A percentile compares a stretch with the other conserved stretches of the same genome.
Evolutionary conservation across 2,329 filamentous ascomycete species (phyloP).

Genomic region (Aspergillus ustus): DNA sequence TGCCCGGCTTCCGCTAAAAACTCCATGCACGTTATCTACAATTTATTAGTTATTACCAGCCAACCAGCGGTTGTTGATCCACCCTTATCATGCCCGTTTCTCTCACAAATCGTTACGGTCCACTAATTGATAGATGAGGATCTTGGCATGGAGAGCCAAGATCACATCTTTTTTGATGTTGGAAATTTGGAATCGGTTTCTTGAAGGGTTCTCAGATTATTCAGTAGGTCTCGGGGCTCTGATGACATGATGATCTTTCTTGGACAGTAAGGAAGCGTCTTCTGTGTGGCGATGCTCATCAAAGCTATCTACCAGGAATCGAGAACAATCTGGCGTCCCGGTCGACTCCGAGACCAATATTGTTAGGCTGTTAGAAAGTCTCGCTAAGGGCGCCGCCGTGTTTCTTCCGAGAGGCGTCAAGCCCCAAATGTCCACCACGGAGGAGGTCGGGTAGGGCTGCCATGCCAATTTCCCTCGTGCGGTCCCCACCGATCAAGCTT

Average conservation of each 20-base stretch:
- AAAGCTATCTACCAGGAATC: neutral
- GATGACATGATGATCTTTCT: conserved; percentile 3
- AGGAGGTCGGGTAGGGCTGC: conserved; percentile 2
- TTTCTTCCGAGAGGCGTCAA: conserved; percentile 4
- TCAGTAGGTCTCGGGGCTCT: neutral
- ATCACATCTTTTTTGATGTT: conserved; percentile 2
- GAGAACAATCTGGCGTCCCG: neutral
- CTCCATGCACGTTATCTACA: conserved; percentile 13
- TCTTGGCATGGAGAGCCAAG: conserved; percentile 3
- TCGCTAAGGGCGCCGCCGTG: neutral
- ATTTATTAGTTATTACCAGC: conserved; percentile 19
- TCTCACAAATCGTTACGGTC: conserved; percentile 18
- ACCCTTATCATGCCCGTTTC: conserved; percentile 21
- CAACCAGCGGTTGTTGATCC: conserved; percentile 29
- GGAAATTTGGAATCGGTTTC: neutral
- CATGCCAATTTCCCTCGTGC: neutral
- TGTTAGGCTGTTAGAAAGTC: neutral
- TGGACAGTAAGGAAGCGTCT: neutral
- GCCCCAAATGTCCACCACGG: neutral
- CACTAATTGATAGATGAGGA: conserved; percentile 6
- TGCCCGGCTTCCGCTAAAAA: neutral
- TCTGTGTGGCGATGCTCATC: neutral
- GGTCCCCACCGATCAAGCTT: neutral
- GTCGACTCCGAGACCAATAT: neutral
- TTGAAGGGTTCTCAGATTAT: neutral